phyloP scores from a whole-genome alignment of 148 eudicot genomes.

The Spergularia marina region DNA sequence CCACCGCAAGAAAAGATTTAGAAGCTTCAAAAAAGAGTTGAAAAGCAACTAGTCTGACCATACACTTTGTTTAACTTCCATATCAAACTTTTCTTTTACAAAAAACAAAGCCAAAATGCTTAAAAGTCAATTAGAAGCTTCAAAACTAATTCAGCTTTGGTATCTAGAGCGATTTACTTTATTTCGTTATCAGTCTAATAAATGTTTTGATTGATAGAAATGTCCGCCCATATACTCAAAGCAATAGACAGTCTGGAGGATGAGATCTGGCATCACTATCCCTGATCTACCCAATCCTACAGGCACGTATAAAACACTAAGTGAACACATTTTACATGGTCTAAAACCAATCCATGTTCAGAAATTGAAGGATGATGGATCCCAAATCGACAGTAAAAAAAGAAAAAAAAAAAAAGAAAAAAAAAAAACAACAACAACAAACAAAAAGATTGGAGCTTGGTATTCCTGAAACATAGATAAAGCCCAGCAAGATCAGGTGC shows the following conservation, averaged over 20 bases:
- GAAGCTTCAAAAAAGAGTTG: neutral
- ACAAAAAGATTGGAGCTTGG: neutral
- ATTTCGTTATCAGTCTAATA: too few relatives aligned
- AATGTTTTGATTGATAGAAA: neutral
- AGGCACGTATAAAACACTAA: neutral
- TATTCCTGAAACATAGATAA: neutral
- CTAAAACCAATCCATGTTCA: neutral
- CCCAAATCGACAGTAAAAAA: neutral
- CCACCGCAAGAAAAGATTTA: neutral
- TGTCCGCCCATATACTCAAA: neutral
- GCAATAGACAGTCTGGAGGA: neutral
- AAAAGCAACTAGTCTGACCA: slow-evolving; percentile 1
- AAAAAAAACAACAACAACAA: neutral
- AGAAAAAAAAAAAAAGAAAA: neutral
- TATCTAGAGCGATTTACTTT: neutral
- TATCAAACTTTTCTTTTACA: too few relatives aligned
- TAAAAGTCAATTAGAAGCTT: neutral
- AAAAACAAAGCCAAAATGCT: neutral
- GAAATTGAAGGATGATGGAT: too few relatives aligned
- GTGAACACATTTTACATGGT: neutral
- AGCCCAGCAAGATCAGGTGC: neutral
- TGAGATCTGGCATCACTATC: neutral
- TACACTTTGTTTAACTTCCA: neutral
- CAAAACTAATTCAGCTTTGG: neutral
- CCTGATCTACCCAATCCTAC: neutral